Evolutionary conservation across 2,329 filamentous ascomycete species (phyloP), one percentile per base, ranked within the genome.

Genomic region (Fusarium nodosum): DNA sequence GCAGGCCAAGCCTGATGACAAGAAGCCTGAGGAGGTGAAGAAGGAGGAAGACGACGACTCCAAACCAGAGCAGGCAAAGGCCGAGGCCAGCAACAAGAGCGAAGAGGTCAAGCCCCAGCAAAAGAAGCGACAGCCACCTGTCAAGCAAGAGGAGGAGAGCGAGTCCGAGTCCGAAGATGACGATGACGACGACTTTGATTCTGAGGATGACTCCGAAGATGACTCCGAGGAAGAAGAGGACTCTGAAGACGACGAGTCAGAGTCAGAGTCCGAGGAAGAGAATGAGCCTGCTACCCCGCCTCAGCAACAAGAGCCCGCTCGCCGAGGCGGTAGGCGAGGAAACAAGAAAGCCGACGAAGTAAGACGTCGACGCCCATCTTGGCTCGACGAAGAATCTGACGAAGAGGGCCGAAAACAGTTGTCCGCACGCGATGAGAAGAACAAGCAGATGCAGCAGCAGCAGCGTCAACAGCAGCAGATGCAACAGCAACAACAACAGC

Each of bases 301-400:
- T 15, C 66, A 68, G 18, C 66, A 69, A n/a, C 50, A 66, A 1
- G 68, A 72, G 30, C 54, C 57, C 10, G 38, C 28, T 18, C 44
- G 59, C n/a, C 47, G 55, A 30, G 60, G 64, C 6, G 51, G 53
- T 22, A 45, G 10, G 26, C 50, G 66, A 31, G 60, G 38, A 45
- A 38, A 28, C 24, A 41, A 50, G 58, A 74, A 72, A 61, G 53
- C 33, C 41, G 57, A 38, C 10, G 54, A 56, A 20, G 41, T 60
- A 20, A 66, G 48, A 20, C 66, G 69, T n/a, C 53, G 56, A 28
- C 72, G 72, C 8, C 71, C 71, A 13, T 55, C 68, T 7, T 73
- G 71, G 72, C 61, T 73, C 52, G 71, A 75, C 38, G 72, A 75
- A 44, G 67, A 75, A 50, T 71, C 68, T 26, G 60, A 66, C 44